Percentiles rank a stretch among this genome's conserved stretches.
phyloP scores from a whole-genome alignment of 495 filamentous ascomycete genomes.

The Podospora pseudopauciseta region DNA sequence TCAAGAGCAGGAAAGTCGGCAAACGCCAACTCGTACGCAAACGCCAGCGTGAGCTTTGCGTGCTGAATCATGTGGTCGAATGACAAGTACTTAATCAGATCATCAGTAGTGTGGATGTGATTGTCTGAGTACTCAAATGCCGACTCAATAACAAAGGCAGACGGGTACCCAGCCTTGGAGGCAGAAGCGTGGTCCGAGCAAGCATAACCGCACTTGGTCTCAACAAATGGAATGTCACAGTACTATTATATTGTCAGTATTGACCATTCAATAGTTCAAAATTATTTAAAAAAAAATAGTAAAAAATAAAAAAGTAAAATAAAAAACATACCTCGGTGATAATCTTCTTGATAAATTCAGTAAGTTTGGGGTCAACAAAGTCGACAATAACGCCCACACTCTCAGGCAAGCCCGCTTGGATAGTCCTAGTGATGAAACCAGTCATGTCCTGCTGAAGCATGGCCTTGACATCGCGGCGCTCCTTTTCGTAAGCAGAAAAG shows the following conservation, averaged over 20 bases:
- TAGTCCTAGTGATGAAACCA: slow-evolving; percentile 77
- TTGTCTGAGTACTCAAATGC: slow-evolving; percentile 80
- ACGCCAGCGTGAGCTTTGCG: slow-evolving; percentile 81
- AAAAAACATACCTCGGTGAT: slow-evolving; percentile 56
- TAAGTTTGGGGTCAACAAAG: slow-evolving; percentile 78
- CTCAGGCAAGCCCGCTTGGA: slow-evolving; percentile 79
- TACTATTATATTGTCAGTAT: slow-evolving; percentile 48
- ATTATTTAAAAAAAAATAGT: neutral
- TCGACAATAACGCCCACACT: slow-evolving; percentile 91
- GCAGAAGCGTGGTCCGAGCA: slow-evolving; percentile 98
- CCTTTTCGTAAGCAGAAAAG: slow-evolving; percentile 77
- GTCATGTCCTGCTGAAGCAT: slow-evolving; percentile 99
- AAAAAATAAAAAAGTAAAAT: neutral
- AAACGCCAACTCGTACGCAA: slow-evolving; percentile 85
- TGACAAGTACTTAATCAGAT: slow-evolving; percentile 80
- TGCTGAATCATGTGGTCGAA: slow-evolving; percentile 99
- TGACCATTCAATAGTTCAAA: neutral
- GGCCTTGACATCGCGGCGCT: slow-evolving; percentile 75
- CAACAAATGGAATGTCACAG: slow-evolving; percentile 82
- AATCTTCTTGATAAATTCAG: slow-evolving; percentile 86
- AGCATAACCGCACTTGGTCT: slow-evolving; percentile 95
- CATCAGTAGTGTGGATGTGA: slow-evolving; percentile 87
- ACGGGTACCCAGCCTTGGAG: slow-evolving; percentile 90
- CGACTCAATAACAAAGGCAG: slow-evolving; percentile 93
- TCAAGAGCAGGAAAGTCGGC: slow-evolving; percentile 50